Conservation (phyloP, 192 early-diverging fungal genomes). For the Mortierella antarctica region DNA sequence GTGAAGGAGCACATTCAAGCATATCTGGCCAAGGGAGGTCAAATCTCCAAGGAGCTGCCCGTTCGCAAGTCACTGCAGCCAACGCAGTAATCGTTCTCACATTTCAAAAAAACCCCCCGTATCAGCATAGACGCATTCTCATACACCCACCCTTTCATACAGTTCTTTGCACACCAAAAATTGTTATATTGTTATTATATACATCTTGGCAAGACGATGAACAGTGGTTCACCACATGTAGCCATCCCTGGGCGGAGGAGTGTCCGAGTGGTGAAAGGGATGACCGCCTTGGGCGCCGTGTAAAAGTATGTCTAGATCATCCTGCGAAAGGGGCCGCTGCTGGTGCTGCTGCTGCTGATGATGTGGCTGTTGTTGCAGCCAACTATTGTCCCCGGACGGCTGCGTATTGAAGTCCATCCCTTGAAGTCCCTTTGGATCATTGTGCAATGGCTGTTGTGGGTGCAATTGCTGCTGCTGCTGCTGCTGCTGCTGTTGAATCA, state of each 20-base stretch:
- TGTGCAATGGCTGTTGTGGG: not conserved
- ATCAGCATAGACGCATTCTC: not conserved
- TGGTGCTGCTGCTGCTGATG: conserved; percentile 5
- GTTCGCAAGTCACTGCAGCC: not conserved
- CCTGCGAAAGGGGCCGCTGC: conserved; percentile 24
- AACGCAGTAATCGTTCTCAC: not conserved
- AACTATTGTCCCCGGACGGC: not conserved
- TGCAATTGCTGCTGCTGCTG: conserved; percentile 7
- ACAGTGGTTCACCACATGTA: conserved; percentile 30
- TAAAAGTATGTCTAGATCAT: conserved; percentile 42
- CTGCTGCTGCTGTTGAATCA: not conserved
- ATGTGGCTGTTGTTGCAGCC: conserved; percentile 19
- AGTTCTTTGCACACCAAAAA: no score
- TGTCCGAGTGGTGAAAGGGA: conserved; percentile 11
- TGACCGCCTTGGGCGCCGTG: conserved; percentile 12
- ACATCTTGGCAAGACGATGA: no score
- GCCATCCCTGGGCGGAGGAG: conserved; percentile 18
- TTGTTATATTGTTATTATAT: no score
- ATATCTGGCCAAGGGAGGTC: conserved; percentile 59
- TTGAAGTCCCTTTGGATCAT: not conserved
- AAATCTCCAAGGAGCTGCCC: conserved; percentile 16
- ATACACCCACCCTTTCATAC: no score
- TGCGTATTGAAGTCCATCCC: not conserved
- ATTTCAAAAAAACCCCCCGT: not conserved
- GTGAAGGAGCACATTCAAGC: conserved; percentile 62